These are phyloP conservation scores for Boechera retrofracta DNA, from an alignment of 345 rosid species.

Conservation along the genomic window DNA sequence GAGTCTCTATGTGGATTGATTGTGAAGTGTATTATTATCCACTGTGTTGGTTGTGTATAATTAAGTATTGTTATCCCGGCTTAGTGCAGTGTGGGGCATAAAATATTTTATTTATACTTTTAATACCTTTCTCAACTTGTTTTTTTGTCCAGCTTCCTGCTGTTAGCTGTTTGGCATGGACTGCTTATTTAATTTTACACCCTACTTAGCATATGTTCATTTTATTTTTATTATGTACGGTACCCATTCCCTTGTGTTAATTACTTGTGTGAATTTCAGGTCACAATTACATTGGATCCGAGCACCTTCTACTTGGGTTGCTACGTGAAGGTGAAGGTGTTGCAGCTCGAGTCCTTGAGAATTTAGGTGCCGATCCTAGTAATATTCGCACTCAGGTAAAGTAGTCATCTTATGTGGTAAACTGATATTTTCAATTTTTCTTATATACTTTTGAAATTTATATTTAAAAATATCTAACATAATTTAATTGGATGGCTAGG, in stretches of 20 bases:
- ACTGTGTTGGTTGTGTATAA: slow-evolving; percentile 13
- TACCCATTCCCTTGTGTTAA: slow-evolving; percentile 4
- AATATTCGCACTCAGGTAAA: slow-evolving; percentile 95
- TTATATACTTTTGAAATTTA: neutral
- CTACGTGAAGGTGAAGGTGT: slow-evolving; percentile 99
- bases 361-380: slow-evolving; percentile 95
- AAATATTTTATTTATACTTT: neutral
- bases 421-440: neutral
- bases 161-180: slow-evolving; percentile 4
- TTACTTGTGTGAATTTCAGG: slow-evolving; percentile 56
- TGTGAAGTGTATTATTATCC: neutral
- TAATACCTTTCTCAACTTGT: neutral
- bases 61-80: neutral
- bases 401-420: slow-evolving; percentile 4
- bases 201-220: neutral
- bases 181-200: neutral
- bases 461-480: neutral
- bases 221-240: too few species aligned
- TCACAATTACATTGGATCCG: slow-evolving; percentile 98
- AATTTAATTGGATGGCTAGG: slow-evolving; percentile 56
- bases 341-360: slow-evolving; percentile 98
- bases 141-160: neutral
- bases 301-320: slow-evolving; percentile 94
- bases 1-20: neutral
- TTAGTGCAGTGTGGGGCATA: neutral